Evolutionary conservation across 2,329 filamentous ascomycete genomes (phyloP).

Genomic region (Trematosphaeria pertusa): DNA sequence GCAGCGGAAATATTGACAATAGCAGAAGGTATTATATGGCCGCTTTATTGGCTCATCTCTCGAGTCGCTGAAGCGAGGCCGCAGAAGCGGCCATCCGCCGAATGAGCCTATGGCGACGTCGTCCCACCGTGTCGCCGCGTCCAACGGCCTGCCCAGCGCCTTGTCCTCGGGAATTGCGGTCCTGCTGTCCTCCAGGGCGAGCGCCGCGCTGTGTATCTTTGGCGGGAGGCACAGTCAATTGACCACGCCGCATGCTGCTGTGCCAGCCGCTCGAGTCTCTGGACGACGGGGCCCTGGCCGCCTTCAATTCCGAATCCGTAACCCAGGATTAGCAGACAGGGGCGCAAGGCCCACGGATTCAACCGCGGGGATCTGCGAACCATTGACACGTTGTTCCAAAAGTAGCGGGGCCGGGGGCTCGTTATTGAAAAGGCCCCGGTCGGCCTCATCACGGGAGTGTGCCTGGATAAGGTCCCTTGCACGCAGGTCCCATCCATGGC

Average conservation of each 20-base stretch:
- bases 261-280: constrained; percentile 7
- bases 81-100: constrained; percentile 12
- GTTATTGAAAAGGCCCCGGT: constrained; percentile 24
- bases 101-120: constrained; percentile 24
- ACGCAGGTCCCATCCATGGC: constrained; percentile 23
- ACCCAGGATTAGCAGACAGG: constrained; percentile 18
- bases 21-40: constrained; percentile 42
- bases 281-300: constrained; percentile 5
- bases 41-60: constrained; percentile 44
- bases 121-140: constrained; percentile 3
- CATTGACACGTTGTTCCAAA: constrained; percentile 46
- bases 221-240: too few relatives aligned
- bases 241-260: constrained; percentile 11
- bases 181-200: constrained; percentile 9
- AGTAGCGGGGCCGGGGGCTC: constrained; percentile 33
- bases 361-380: constrained; percentile 49
- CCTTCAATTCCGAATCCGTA: constrained; percentile 16
- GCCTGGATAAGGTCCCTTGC: constrained; percentile 12
- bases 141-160: constrained; percentile 24
- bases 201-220: constrained; percentile 9
- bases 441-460: constrained; percentile 6
- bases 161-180: constrained; percentile 21
- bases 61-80: constrained; percentile 36
- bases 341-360: constrained; percentile 34
- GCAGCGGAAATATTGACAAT: constrained; percentile 44